Base-by-base conservation (phyloP, 2,329 filamentous ascomycete species). In the Pseudogymnoascus sp. region DNA sequence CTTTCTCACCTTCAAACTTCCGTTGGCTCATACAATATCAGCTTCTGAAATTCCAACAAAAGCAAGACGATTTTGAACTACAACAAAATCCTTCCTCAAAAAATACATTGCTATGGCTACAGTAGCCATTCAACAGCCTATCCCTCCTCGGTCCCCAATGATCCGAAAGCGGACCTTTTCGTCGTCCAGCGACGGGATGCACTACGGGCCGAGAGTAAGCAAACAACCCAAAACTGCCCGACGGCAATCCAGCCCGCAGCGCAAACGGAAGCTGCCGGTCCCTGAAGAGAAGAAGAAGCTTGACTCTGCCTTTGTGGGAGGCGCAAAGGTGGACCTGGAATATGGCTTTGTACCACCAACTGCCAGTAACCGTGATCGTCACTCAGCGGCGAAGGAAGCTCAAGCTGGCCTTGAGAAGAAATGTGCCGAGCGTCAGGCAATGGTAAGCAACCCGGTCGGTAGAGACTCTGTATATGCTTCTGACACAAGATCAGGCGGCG, bases 91-190 rank as follows among this genome's bases (percentile, higher is more conserved):
- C 1, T 52, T 16, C 0, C 49, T 18, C 28, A 2, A 14, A 16
- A 31, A 5, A 31, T 16, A 8, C 55, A 49, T 33, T 41, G 2
- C 21, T 62, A 25, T 59, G 64, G 12, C 65, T 65, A 21, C 60
- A 28, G 63, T 55, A 61, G 65, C 65, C 25, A 62, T 63, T 5
- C 67, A 66, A 40, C 65, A 69, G 18, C 70, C 71, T 8, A 71
- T 69, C 9, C 71, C 69, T 28, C 71, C 71, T 18, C 49, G 69
- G 5, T 72, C 71, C 18, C 71, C 71, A 18, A 65, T 55, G 28
- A 55, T 55, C 9, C 49, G 49, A 55, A 55, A 55, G 49, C 49
- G 49, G 28, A 55, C 49, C 4, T 55, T 55, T 14, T 35, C 49
- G 16, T 33, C 49, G n/a, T 55, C 49, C n/a, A 55, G 49, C 49